Percentiles rank a stretch among this genome's conserved stretches.
Evolutionary conservation across 2,329 filamentous ascomycete genomes (phyloP).

Genomic region (Fusarium veterinarium): DNA sequence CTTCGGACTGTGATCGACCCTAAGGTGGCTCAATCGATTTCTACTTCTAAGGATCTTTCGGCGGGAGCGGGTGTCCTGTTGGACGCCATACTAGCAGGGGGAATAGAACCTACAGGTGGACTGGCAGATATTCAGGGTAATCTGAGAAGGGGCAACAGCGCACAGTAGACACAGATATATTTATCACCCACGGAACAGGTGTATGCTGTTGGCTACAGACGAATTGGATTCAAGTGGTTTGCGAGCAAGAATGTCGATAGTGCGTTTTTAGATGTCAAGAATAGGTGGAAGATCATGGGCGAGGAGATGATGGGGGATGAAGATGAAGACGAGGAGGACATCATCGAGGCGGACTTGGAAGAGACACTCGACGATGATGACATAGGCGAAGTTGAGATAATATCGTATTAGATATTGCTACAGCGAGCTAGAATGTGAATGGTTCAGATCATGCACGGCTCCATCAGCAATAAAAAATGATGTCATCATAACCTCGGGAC

Average conservation of each 20-base stretch:
- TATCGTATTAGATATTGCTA: background rate
- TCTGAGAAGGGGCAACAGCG: background rate
- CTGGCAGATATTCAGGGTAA: background rate
- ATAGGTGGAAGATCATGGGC: background rate
- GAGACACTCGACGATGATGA: rapidly evolving
- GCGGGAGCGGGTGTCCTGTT: too few species aligned
- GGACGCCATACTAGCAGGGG: too few species aligned
- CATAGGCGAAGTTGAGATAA: rapidly evolving
- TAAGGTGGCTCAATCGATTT: too few species aligned
- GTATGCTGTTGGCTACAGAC: background rate
- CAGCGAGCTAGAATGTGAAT: too few species aligned
- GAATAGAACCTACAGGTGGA: background rate
- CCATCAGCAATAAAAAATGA: too few species aligned
- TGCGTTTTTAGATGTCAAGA: background rate
- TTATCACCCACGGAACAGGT: background rate
- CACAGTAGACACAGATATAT: background rate
- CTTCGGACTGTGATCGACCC: too few species aligned
- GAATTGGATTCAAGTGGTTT: background rate
- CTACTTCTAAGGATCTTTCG: too few species aligned
- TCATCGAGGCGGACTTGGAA: background rate
- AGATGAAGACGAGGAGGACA: background rate
- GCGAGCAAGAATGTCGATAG: background rate
- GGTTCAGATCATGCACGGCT: too few species aligned
- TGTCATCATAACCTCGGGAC: too few species aligned
- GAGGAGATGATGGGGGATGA: background rate